Evolutionary conservation across 306 rosid species (phyloP).

Genomic region (Pachyrhizus erosus): DNA sequence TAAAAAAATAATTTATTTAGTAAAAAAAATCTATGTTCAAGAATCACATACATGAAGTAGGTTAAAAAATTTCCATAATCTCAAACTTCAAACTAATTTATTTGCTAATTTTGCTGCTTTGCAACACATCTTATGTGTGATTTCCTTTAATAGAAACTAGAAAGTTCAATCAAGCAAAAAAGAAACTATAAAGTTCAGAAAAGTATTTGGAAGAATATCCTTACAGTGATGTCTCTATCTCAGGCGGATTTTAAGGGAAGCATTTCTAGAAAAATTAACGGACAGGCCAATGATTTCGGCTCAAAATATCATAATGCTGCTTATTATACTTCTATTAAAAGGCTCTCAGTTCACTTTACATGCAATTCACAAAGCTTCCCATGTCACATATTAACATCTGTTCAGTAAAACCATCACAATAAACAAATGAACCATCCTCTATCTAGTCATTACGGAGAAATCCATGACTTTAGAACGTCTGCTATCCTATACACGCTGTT

Average conservation of each 20-base stretch:
- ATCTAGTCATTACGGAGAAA: conserved; percentile 35
- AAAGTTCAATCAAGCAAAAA: not conserved
- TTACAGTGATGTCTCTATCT: not conserved
- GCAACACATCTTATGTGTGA: not conserved
- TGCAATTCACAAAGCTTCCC: conserved; percentile 45
- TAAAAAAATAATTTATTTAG: too few species aligned
- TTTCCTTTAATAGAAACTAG: not conserved
- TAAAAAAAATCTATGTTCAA: too few species aligned
- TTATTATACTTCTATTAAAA: conserved; percentile 35
- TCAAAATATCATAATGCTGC: conserved; percentile 27
- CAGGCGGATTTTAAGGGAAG: not conserved
- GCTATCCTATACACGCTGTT: conserved; percentile 21
- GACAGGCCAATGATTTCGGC: not conserved
- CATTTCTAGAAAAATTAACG: not conserved
- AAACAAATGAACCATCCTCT: conserved; percentile 51
- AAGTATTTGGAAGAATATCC: not conserved
- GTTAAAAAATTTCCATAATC: too few species aligned
- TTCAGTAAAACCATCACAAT: conserved; percentile 43
- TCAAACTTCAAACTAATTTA: not conserved
- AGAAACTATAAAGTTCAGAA: not conserved
- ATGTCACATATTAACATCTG: conserved; percentile 48
- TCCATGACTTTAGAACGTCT: conserved; percentile 18
- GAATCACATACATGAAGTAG: too few species aligned
- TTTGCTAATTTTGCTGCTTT: not conserved
- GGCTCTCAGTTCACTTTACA: conserved; percentile 43